Percentiles rank a stretch among this genome's conserved stretches.
These are phyloP conservation scores for Komagataella kurtzmanii DNA, from an alignment of 805 yeast species.

Conservation along the genomic window DNA sequence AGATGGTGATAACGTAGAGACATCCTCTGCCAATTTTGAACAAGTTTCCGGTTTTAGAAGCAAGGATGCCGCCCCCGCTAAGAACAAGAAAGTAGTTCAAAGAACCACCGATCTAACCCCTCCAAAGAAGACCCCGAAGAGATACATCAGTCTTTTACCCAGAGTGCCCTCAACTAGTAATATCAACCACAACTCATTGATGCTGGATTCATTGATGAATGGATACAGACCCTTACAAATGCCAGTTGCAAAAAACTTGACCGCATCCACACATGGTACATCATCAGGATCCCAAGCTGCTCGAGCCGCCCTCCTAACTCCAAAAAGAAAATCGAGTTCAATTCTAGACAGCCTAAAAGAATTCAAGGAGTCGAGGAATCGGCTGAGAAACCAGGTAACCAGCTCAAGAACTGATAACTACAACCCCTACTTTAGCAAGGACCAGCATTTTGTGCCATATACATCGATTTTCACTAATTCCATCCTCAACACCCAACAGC, in stretches of 20 bases:
- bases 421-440: constrained; percentile 15
- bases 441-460: constrained; percentile 12
- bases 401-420: constrained; percentile 7
- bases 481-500: constrained; percentile 19
- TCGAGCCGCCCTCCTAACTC: not conserved
- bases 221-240: constrained; percentile 15
- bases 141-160: constrained; percentile 16
- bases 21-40: not conserved
- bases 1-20: not conserved
- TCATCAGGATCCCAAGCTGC: not conserved
- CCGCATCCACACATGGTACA: constrained; percentile 6
- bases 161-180: constrained; percentile 18
- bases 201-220: constrained; percentile 16
- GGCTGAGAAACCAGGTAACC: constrained; percentile 1
- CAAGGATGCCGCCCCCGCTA: not conserved
- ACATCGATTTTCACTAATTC: constrained; percentile 17
- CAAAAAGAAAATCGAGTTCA: constrained; percentile 6
- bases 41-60: not conserved
- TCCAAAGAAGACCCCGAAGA: constrained; percentile 4
- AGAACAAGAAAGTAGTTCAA: not conserved
- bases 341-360: constrained; percentile 14
- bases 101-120: not conserved
- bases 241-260: constrained; percentile 16
- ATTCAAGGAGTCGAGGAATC: constrained; percentile 11
- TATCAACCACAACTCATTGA: constrained; percentile 14